Evolutionary conservation across 2,329 filamentous ascomycete species (phyloP).

Genomic region (Ilyonectria destructans): DNA sequence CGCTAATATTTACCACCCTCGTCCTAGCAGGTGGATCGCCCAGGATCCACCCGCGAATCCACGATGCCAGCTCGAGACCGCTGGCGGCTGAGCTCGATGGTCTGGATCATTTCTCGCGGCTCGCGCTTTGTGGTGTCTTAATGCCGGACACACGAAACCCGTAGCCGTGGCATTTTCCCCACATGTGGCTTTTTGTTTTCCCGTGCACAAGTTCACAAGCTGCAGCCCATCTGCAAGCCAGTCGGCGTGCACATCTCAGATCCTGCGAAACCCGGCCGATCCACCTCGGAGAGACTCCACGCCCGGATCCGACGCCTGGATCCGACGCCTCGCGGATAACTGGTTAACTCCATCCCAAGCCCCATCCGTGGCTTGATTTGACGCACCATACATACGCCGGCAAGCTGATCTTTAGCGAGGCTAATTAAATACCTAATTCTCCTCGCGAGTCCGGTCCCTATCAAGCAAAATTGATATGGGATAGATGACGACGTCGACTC

Average conservation of each 20-base stretch:
- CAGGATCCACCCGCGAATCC: not conserved
- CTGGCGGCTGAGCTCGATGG: not conserved
- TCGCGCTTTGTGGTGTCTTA: not conserved
- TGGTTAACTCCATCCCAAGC: not conserved
- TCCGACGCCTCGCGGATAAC: conserved; percentile 26
- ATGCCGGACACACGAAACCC: not conserved
- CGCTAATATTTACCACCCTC: not conserved
- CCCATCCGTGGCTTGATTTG: not conserved
- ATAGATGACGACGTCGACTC: no score
- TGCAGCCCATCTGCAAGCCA: not conserved
- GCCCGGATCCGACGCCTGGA: conserved; percentile 30
- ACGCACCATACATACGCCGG: not conserved
- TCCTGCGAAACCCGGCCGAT: not conserved
- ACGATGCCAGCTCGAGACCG: not conserved
- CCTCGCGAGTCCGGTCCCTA: no score
- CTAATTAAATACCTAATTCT: no score
- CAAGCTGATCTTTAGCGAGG: no score
- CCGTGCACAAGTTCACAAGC: conserved; percentile 1
- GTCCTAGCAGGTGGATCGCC: not conserved
- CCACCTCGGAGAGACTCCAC: conserved; percentile 19
- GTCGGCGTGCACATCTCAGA: no score
- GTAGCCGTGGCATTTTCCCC: not conserved
- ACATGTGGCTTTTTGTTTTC: not conserved
- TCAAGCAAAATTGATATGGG: no score
- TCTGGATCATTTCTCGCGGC: conserved; percentile 4